These are phyloP conservation scores for Silene coronaria DNA, from an alignment of 179 eudicot species.

Conservation along the genomic window DNA sequence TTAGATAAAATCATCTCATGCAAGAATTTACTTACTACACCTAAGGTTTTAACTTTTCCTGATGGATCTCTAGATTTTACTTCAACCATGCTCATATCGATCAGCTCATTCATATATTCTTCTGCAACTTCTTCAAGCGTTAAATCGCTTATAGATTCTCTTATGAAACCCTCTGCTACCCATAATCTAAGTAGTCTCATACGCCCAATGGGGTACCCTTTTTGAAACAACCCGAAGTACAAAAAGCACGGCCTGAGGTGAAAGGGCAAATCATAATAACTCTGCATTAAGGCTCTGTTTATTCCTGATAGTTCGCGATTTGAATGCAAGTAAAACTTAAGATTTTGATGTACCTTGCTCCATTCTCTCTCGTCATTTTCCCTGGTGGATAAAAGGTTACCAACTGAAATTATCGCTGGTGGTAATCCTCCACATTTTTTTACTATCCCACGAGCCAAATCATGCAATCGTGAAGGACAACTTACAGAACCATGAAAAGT, in stretches of 20 bases:
- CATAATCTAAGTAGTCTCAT: slow-evolving; percentile 30
- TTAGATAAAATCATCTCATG: slow-evolving; percentile 3
- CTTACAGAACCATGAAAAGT: slow-evolving; percentile 12
- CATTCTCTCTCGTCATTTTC: slow-evolving; percentile 13
- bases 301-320: slow-evolving; percentile 14
- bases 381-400: slow-evolving; percentile 22
- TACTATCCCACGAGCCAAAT: slow-evolving; percentile 15
- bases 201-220: slow-evolving; percentile 12
- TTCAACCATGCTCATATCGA: slow-evolving; percentile 24
- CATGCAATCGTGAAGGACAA: slow-evolving; percentile 18
- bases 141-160: neutral
- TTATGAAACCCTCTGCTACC: slow-evolving; percentile 34
- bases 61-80: neutral
- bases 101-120: slow-evolving; percentile 23
- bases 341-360: slow-evolving; percentile 20
- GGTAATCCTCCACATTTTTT: slow-evolving; percentile 36
- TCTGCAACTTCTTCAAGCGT: slow-evolving; percentile 31
- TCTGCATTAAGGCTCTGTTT: slow-evolving; percentile 12
- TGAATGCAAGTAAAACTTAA: slow-evolving; percentile 16
- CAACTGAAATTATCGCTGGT: slow-evolving; percentile 25
- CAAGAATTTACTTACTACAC: slow-evolving; percentile 18
- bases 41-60: slow-evolving; percentile 14
- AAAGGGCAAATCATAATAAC: neutral
- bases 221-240: slow-evolving; percentile 22
- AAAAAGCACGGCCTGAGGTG: neutral